These are phyloP conservation scores for Hymenoscyphus occultus DNA, from an alignment of 2,329 filamentous ascomycete species.

Conservation along the genomic window DNA sequence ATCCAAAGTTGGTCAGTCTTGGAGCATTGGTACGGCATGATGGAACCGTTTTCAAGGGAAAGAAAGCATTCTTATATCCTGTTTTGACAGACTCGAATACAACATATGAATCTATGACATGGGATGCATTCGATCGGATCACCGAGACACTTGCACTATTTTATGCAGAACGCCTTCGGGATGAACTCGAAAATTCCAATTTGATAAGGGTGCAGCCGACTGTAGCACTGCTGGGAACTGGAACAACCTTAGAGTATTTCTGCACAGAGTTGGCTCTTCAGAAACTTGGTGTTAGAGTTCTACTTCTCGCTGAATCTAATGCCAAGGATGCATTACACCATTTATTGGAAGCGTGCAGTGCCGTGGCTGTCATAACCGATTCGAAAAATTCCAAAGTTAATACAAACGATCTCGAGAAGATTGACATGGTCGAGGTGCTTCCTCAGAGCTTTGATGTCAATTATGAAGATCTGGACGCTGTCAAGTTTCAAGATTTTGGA, in stretches of 20 bases:
- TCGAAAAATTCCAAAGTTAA: constrained; percentile 23
- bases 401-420: constrained; percentile 24
- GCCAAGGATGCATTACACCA: constrained; percentile 30
- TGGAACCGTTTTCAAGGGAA: constrained; percentile 25
- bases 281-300: constrained; percentile 34
- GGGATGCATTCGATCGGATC: constrained; percentile 31
- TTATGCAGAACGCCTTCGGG: constrained; percentile 28
- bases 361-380: constrained; percentile 33
- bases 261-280: constrained; percentile 35
- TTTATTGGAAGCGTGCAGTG: constrained; percentile 31
- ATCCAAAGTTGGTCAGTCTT: constrained; percentile 33
- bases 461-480: constrained; percentile 22
- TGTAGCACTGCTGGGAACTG: constrained; percentile 33
- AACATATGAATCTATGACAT: constrained; percentile 29
- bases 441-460: constrained; percentile 13
- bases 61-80: constrained; percentile 34
- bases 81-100: constrained; percentile 18
- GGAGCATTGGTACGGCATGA: constrained; percentile 33
- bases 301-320: constrained; percentile 35
- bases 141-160: constrained; percentile 29
- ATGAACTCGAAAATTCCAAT: constrained; percentile 31
- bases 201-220: constrained; percentile 31
- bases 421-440: constrained; percentile 28
- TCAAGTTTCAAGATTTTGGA: constrained; percentile 31
- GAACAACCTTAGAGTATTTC: constrained; percentile 34